Conservation (phyloP, 768 basidiomycete genomes). For the Mrakia frigida region DNA sequence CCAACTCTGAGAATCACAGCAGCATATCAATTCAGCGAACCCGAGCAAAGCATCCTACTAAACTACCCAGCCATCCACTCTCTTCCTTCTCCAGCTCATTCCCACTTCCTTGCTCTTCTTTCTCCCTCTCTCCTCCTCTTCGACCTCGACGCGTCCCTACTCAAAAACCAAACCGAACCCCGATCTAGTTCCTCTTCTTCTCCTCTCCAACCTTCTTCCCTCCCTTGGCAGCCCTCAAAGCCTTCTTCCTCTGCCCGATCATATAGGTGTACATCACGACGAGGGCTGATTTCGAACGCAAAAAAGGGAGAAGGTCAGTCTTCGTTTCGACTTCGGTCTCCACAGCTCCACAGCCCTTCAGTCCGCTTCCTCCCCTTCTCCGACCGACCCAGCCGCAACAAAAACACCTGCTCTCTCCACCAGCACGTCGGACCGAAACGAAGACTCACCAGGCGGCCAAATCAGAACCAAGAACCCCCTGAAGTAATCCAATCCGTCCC, state of each 20-base stretch:
- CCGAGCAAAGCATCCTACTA: neutral
- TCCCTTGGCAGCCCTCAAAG: conserved; percentile 46
- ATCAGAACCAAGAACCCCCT: conserved; percentile 59
- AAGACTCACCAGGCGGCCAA: conserved; percentile 80
- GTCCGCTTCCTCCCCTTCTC: neutral
- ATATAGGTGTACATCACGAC: conserved; percentile 60
- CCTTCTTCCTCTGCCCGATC: conserved; percentile 56
- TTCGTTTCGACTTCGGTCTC: neutral
- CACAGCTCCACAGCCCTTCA: no score
- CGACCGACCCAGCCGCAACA: no score
- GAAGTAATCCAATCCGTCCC: conserved; percentile 56
- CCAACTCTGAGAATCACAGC: no score
- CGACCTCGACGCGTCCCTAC: no score
- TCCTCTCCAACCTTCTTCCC: neutral
- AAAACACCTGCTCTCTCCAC: no score
- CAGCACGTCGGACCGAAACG: neutral
- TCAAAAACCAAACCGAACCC: no score
- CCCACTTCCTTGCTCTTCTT: neutral
- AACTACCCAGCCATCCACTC: no score
- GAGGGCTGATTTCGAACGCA: conserved; percentile 45
- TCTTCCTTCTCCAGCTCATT: no score
- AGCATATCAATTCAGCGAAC: no score
- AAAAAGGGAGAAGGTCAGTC: neutral
- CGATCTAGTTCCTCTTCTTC: neutral
- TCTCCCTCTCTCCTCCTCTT: neutral